Base-by-base conservation (phyloP, 1,284 basidiomycete species). In the Crepidotus sp. region DNA sequence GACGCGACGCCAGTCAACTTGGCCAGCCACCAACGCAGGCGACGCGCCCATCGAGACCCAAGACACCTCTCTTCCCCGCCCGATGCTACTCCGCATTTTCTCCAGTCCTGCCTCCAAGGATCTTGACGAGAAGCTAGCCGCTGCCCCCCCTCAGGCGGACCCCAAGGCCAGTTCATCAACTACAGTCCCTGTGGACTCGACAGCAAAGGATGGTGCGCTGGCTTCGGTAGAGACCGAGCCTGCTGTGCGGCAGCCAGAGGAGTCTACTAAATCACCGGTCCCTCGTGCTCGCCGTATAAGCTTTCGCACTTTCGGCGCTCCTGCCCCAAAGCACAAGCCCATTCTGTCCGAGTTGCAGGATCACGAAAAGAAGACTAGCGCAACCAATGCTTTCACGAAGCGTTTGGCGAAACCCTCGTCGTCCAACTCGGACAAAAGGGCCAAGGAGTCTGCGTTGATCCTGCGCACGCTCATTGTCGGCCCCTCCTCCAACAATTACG, bases 401-500 rank as follows among this genome's bases (percentile, higher is more conserved):
- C 64, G 59, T 31, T 46, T 57, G 19, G 52, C 62, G 21, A 59
- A 60, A 29, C 52, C 59, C 8, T 51, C 59, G 14, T 52, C 62
- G 15, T 62, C 69, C 14, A 68, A 59, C 33, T 68, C 76, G 10
- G 73, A 82, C 45, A 77, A 70, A 56, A 71, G 71, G 6, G 81
- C 80, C n/a, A 70, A 73, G 53, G 67, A 79, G 49, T 76, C 74
- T 17, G 84, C 84, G 1, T 50, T 74, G 40, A 61, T 77, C 34
- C 65, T 85, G 34, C 79, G 80, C 37, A 68, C 75, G 6, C 65
- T 87, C 52, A 88, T 88, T 53, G 60, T 83, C 45, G 85, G 83
- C 1, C 66, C 71, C 9, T 15, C 47, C 2, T 61, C 65, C 21
- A 54, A 64, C 11, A 57, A 59, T 21, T 53, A 59, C 21, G 57